These are phyloP conservation scores for Candida palmyrensis DNA, from an alignment of 805 yeast species.

Conservation along the genomic window DNA sequence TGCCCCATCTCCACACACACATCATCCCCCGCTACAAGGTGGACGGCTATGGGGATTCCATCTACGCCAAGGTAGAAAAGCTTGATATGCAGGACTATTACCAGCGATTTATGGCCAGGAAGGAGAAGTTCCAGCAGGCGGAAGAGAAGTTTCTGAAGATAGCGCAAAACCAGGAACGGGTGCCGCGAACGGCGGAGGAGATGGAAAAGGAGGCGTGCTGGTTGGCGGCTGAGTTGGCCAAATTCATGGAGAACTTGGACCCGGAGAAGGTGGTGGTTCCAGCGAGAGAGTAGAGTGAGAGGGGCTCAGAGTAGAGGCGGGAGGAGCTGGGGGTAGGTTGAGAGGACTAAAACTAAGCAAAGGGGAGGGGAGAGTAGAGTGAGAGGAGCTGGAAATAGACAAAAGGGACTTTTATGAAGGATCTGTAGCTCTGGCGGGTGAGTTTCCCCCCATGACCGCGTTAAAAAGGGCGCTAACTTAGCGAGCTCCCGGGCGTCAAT, in stretches of 20 bases:
- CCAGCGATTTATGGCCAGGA: constrained; percentile 22
- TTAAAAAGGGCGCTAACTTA: too few relatives aligned
- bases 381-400: too few relatives aligned
- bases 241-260: constrained; percentile 12
- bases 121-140: constrained; percentile 16
- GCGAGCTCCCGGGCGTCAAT: too few relatives aligned
- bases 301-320: too few relatives aligned
- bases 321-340: too few relatives aligned
- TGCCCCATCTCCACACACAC: constrained; percentile 94
- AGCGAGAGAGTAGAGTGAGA: too few relatives aligned
- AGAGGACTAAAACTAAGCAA: too few relatives aligned
- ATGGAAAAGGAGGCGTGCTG: constrained; percentile 71
- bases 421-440: too few relatives aligned
- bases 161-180: constrained; percentile 46
- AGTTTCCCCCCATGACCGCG: too few relatives aligned
- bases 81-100: constrained; percentile 41
- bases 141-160: constrained; percentile 21
- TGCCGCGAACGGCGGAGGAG: constrained; percentile 50
- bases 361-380: too few relatives aligned
- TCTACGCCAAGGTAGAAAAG: constrained; percentile 62
- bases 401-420: too few relatives aligned
- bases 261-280: constrained; percentile 1
- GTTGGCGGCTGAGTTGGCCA: constrained; percentile 39
- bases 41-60: constrained; percentile 61
- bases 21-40: constrained; percentile 74